Base-by-base conservation (phyloP, 768 basidiomycete genomes). In the Lepiota brunneoincarnata region DNA sequence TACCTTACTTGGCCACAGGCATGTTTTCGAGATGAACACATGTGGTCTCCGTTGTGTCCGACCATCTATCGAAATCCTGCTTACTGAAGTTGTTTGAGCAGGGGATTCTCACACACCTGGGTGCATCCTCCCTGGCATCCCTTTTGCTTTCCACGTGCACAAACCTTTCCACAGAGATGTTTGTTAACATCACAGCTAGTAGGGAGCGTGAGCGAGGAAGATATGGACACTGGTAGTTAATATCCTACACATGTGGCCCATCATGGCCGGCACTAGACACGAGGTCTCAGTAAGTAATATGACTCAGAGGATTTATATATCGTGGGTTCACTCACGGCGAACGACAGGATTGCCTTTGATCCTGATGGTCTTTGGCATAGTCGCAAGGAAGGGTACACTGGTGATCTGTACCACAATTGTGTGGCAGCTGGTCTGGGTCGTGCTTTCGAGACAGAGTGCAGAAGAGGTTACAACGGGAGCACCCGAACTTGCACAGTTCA, bases 251-350 rank as follows among this genome's bases (percentile, higher is more conserved):
- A 57, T 85, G 83, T 10, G 67, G 69, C 11, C 80, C 81, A 18
- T 74, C 63, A 56, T 86, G 83, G 0, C 84, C 84, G 24, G 82
- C 83, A n/a, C 83, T 84, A n/a, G 2, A 49, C n/a, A n/a, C n/a
- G n/a, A n/a, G n/a, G n/a, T n/a, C n/a, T n/a, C n/a, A 31, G 39
- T 10, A 21, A 15, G 38, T 59, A n/a, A 50, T 44, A 11, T 49
- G 12, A 15, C 21, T 26, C 23, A 3, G 36, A 18, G 41, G 18
- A 6, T 9, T n/a, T 34, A 1, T 28, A 23, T 14, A 20, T 35
- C 17, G 7, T 18, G 6, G 6, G 12, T n/a, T 39, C 10, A 70
- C 81, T 47, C 59, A 83, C 82, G 68, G 70, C 57, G 77, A 70
- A 14, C 76, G 73, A 62, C 83, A 85, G 1, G 58, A 21, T 47